Base-by-base conservation (phyloP, 129 eudicot genomes). In the Flaveria sonorensis region DNA sequence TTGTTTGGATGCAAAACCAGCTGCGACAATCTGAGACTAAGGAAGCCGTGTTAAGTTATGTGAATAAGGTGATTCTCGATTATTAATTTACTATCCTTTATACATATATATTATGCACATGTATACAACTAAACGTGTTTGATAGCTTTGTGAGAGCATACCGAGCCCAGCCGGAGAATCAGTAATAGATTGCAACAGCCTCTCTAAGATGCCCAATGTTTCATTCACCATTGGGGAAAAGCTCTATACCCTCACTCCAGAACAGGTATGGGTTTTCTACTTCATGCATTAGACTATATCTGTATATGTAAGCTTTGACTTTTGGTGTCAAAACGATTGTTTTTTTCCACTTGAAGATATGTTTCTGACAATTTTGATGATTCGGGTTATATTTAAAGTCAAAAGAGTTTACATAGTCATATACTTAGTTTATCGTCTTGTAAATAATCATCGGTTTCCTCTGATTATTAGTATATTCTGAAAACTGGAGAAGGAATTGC, bases 81-180 rank as follows among this genome's bases (percentile, higher is more conserved):
- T 14, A 7, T 13, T 15, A 13, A 30, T 61, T 10, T 46, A 55
- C 40, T 10, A 65, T n/a, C 45, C 67, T 26, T 48, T 50, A 16
- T 46, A 45, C 11, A 3, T 45, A 28, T 8, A 28, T 3, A 36
- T 43, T 53, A 9, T 71, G 30, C 12, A n/a, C 18, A 16, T 47
- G 20, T 46, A 32, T 55, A 51, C 28, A 40, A 59, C 28, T 61
- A 14, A 36, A 39, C 9, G 21, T 74, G 2, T 71, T 68, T 18
- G 36, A 79, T 83, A 94, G 99, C 96, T 95, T 10, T 95, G 99
- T 80, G 89, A 89, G 75, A 83, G 81, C 71, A 70, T 95, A 64
- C 99, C 99, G 23, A 89, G 94, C 78, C 99, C 99, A 32, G 84
- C 84, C 74, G 97, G 90, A 80, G 92, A 95, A 83, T 89, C 96